phyloP scores from a whole-genome alignment of 2,329 filamentous ascomycete species.

The Laburnicola sp. region DNA sequence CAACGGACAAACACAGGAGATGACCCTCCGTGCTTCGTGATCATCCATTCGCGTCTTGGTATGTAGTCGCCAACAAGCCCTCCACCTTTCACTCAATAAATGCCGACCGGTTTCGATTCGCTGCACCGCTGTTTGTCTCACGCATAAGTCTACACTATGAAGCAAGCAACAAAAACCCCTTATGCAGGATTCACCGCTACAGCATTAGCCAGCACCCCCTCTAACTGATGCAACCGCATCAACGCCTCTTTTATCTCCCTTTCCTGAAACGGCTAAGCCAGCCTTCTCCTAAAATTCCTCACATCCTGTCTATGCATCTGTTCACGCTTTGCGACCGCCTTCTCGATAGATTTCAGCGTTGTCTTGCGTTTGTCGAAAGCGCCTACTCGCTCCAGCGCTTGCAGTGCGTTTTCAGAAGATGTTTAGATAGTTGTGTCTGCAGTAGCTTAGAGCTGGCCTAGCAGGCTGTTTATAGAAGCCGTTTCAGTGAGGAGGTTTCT shows the following conservation, averaged over 20 bases:
- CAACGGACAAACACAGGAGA: constrained; percentile 5
- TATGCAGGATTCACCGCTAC: constrained; percentile 10
- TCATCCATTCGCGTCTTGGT: background rate
- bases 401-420: constrained; percentile 12
- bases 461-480: constrained; percentile 16
- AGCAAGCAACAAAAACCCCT: background rate
- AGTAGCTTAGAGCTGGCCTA: constrained; percentile 10
- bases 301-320: constrained; percentile 12
- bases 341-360: constrained; percentile 5
- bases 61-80: background rate
- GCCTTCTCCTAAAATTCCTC: constrained; percentile 6
- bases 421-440: constrained; percentile 5
- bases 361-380: too few relatives aligned
- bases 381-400: too few relatives aligned
- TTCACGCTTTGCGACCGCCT: constrained; percentile 11
- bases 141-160: background rate
- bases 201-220: constrained; percentile 10
- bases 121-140: background rate
- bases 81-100: background rate
- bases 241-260: constrained; percentile 17
- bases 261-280: constrained; percentile 17
- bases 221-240: constrained; percentile 8
- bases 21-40: background rate
- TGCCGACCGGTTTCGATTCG: constrained; percentile 5
- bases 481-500: constrained; percentile 15